Evolutionary conservation across 2,329 filamentous ascomycete genomes (phyloP), one percentile per base, ranked within the genome.

Genomic region (Fusarium secorum): DNA sequence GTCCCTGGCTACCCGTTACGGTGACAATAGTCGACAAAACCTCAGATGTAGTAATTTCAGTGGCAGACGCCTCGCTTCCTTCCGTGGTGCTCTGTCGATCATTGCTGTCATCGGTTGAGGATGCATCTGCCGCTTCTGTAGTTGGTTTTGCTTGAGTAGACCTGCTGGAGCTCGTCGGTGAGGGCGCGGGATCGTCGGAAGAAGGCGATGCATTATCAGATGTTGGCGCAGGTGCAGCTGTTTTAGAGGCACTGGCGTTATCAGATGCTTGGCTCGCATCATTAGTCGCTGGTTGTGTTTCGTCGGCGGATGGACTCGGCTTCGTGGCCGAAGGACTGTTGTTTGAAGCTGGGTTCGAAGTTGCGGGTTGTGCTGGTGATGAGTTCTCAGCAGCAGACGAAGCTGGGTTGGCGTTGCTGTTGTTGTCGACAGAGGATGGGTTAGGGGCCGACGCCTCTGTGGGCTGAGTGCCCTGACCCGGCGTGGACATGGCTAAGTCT

Each of bases 401-500:
- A 32, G 67, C 17, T 36, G 67, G 52, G 35, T 60, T 65, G 33
- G 39, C 48, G 38, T 71, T 64, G 51, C 39, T 71, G 60, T 63
- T 42, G 35, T 60, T 56, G 42, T 67, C 63, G 36, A 42, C 55
- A 44, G 53, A 57, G 7, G 69, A 70, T n/a, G 60, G 58, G 52
- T 64, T 39, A 18, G 72, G 60, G 49, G 54, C 72, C 20, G 75
- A 68, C 24, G 74, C 54, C n/a, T 64, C 59, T 28, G 75, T 75
- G 36, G 74, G 66, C 61, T 66, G 66, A 26, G 70, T 61, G 67
- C 64, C 55, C 55, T 68, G 55, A 24, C 60, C 75, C 45, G 78
- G 74, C 46, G 58, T 72, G 58, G 78, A 79, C 81, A 83, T 83
- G 73, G 69, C 77, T 67, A 77, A 75, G 67, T 68, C 70, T 56